Percentiles rank a stretch among this genome's conserved stretches.
Evolutionary conservation across 495 filamentous ascomycete species (phyloP).

Genomic region (Rusavskia elegans): DNA sequence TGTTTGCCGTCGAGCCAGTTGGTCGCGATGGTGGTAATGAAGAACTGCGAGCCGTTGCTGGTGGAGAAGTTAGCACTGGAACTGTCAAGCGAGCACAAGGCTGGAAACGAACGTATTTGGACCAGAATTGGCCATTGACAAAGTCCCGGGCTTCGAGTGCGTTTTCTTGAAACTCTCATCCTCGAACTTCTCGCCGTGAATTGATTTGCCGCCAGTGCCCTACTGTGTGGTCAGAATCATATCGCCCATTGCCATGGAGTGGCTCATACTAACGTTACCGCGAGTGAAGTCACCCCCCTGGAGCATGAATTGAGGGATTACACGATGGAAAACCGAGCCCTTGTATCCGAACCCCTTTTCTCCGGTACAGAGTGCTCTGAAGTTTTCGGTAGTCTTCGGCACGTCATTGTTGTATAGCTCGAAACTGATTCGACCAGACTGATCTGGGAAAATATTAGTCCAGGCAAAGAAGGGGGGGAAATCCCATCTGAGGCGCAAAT

Average conservation of each 20-base stretch:
- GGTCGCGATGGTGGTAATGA: slow-evolving; percentile 86
- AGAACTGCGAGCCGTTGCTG: slow-evolving; percentile 98
- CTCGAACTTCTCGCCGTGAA: slow-evolving; percentile 93
- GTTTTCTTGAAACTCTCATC: slow-evolving; percentile 88
- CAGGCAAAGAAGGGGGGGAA: neutral
- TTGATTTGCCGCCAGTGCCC: slow-evolving; percentile 87
- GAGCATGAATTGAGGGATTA: slow-evolving; percentile 98
- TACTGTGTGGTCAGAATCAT: slow-evolving; percentile 5
- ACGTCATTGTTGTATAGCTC: slow-evolving; percentile 74
- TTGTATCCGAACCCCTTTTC: slow-evolving; percentile 85
- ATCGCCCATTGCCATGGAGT: neutral
- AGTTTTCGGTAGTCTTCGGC: slow-evolving; percentile 92
- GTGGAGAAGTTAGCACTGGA: slow-evolving; percentile 5
- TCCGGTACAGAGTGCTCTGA: slow-evolving; percentile 86
- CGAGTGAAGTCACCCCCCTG: slow-evolving; percentile 98
- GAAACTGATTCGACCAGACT: slow-evolving; percentile 74
- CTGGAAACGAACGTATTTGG: slow-evolving; percentile 47
- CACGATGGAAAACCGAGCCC: slow-evolving; percentile 80
- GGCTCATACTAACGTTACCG: slow-evolving; percentile 50
- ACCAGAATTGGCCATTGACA: slow-evolving; percentile 97
- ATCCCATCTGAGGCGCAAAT: neutral
- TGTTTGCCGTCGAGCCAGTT: slow-evolving; percentile 93
- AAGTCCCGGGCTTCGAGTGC: slow-evolving; percentile 74
- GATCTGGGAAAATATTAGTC: slow-evolving; percentile 31
- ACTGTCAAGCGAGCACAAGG: neutral